phyloP scores from a whole-genome alignment of 352 stramenopile genomes.

The Globisporangium paddicum region DNA sequence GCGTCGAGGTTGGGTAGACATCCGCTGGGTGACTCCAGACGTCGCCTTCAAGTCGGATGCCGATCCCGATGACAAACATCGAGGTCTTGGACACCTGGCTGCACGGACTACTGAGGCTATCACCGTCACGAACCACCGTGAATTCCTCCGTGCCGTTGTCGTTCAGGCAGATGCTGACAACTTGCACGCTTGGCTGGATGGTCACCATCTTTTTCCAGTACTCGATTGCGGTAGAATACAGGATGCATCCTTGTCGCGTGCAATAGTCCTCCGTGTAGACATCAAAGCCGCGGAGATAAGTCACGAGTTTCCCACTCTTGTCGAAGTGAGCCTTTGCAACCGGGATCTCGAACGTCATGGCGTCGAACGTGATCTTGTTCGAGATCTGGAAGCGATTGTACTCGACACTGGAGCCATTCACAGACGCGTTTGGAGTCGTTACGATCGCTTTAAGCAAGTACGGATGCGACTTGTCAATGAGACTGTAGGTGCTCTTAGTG shows the following conservation, averaged over 20 bases:
- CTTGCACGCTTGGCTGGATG: conserved; percentile 6
- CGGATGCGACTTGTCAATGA: not conserved
- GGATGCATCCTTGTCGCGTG: conserved; percentile 6
- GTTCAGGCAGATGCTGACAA: conserved; percentile 12
- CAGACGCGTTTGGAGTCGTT: not conserved
- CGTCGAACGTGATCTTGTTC: conserved; percentile 13
- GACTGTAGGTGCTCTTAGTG: too few species aligned
- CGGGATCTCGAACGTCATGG: conserved; percentile 18
- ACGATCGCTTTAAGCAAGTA: not conserved
- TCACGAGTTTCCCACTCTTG: too few species aligned
- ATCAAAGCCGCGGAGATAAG: too few species aligned
- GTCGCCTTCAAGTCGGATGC: not conserved
- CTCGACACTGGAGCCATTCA: not conserved
- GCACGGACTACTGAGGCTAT: not conserved
- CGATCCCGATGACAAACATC: not conserved
- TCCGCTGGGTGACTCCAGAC: too few species aligned
- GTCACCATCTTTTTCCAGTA: too few species aligned
- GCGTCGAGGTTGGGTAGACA: too few species aligned
- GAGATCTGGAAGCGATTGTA: conserved; percentile 11
- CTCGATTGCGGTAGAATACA: not conserved
- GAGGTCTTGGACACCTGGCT: conserved; percentile 2
- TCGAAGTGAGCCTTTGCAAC: not conserved
- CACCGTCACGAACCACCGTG: not conserved
- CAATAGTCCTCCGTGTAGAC: not conserved
- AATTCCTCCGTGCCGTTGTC: conserved; percentile 8